Evolutionary conservation across 306 rosid genomes (phyloP), one percentile per base, ranked within the genome.

Genomic region (Cicer judaicum): DNA sequence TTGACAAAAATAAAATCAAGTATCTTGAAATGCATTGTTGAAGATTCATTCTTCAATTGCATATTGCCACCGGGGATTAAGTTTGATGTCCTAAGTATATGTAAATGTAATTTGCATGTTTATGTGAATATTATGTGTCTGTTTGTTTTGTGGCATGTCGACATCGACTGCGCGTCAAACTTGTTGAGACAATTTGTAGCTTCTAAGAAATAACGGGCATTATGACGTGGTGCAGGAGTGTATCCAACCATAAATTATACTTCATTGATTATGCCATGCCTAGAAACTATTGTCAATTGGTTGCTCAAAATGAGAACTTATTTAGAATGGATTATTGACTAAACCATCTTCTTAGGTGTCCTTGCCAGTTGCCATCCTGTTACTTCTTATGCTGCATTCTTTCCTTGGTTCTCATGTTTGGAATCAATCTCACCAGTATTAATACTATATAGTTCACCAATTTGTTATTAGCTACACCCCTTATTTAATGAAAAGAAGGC

Each of bases 21-120:
- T 70, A 52, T 77, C 40, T 77, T 14, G 53, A 70, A 68, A 80
- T 83, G 72, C 63, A 48, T 74, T 46, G 5, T 13, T 43, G 76
- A 52, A 34, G 46, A 41, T 52, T 66, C 64, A 71, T 63, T 47
- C 62, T 68, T 41, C 62, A 73, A 34, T 60, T 10, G 15, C 14
- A 19, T 40, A 3, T 55, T 70, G 53, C 50, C 40, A 49, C 14
- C 21, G 14, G 61, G 15, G 36, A 29, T 14, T 56, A 64, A 29
- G 55, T 52, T 53, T 39, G 43, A 36, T 68, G 70, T 54, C 65
- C 68, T 68, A 44, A 78, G 10, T 49, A 56, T 66, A 7, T 63
- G 39, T 19, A 10, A 53, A 53, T 74, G 59, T 14, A 50, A 14
- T 72, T 24, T 52, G 49, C 54, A 50, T 56, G 43, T 64, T 50